These are phyloP conservation scores for Fusarium redolens DNA, from an alignment of 2,329 filamentous ascomycete genomes.

Conservation along the genomic window DNA sequence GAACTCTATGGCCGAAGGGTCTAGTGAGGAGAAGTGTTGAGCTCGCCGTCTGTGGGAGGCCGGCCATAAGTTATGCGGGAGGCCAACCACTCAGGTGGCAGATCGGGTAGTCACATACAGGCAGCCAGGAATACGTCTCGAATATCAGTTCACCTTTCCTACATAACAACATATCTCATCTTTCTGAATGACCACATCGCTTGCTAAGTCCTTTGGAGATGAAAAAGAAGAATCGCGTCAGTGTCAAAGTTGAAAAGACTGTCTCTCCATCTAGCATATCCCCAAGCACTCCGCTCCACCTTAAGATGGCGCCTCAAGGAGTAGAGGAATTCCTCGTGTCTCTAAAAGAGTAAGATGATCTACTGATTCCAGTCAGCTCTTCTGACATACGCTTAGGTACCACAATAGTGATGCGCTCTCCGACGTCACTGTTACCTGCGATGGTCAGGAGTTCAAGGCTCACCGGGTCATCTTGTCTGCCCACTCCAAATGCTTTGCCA, in stretches of 20 bases:
- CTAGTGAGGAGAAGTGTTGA: background rate
- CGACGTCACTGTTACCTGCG: background rate
- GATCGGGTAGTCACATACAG: background rate
- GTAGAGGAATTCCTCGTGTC: rapidly evolving
- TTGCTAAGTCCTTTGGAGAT: background rate
- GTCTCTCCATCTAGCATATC: background rate
- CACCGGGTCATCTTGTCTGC: constrained; percentile 2
- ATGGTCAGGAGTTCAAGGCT: background rate
- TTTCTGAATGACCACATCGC: background rate
- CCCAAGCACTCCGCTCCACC: background rate
- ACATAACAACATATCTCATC: background rate
- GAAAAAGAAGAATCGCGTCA: background rate
- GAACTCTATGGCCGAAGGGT: background rate
- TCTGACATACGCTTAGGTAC: background rate
- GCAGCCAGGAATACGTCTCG: background rate
- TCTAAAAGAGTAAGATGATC: background rate
- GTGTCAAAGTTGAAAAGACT: background rate
- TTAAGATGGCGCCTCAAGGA: background rate
- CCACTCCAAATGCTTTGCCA: constrained; percentile 3
- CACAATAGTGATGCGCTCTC: background rate
- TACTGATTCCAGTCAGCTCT: background rate
- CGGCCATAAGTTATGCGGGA: background rate
- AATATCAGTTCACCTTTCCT: background rate
- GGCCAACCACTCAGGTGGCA: background rate
- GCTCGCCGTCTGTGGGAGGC: background rate